These are phyloP conservation scores for Bocquillonia castaneifolia DNA, from an alignment of 441 rosid species.

Conservation along the genomic window DNA sequence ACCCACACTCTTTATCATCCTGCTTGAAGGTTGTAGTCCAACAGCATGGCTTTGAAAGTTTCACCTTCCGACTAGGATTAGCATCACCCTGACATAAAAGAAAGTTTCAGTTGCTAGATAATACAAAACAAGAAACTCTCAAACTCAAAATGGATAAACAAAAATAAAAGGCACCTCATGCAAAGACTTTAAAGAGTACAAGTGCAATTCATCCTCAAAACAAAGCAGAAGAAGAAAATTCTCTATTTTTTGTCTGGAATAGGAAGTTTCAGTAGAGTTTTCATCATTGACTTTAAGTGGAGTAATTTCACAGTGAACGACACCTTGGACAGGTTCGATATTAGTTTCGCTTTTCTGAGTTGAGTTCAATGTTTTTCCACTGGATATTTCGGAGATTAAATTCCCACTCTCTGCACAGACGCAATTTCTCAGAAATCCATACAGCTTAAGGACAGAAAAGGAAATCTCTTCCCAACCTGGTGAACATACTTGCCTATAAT, in stretches of 20 bases:
- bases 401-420: constrained; percentile 48
- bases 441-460: constrained; percentile 1
- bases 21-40: constrained; percentile 61
- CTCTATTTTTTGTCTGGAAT: constrained; percentile 29
- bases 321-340: constrained; percentile 30
- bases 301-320: constrained; percentile 33
- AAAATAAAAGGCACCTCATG: constrained; percentile 45
- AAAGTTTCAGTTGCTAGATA: constrained; percentile 25
- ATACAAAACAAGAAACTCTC: constrained; percentile 20
- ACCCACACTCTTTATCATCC: constrained; percentile 48
- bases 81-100: constrained; percentile 47
- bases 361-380: constrained; percentile 27
- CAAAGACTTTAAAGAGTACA: constrained; percentile 49
- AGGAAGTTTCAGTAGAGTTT: constrained; percentile 31
- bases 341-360: constrained; percentile 33
- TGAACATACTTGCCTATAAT: constrained; percentile 50
- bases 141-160: constrained; percentile 20
- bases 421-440: constrained; percentile 23
- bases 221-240: constrained; percentile 48
- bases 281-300: constrained; percentile 34
- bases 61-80: constrained; percentile 40
- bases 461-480: constrained; percentile 15
- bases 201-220: constrained; percentile 53
- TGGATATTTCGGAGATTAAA: constrained; percentile 31
- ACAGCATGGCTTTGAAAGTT: constrained; percentile 59